These are phyloP conservation scores for Aspergillus wentii DNA, from an alignment of 495 filamentous ascomycete genomes.

Conservation along the genomic window DNA sequence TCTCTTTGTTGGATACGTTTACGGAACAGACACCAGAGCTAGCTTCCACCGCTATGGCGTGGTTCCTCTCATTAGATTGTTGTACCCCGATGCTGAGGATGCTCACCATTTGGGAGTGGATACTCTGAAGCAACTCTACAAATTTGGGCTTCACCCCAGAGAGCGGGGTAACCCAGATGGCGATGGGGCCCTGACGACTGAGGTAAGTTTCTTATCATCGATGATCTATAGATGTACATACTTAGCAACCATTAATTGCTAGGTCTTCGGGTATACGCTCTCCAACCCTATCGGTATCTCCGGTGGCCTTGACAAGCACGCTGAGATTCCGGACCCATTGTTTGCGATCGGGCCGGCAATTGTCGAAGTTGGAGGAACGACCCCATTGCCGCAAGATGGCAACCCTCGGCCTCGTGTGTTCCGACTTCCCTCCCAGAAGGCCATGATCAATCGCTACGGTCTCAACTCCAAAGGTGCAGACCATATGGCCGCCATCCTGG, in stretches of 20 bases:
- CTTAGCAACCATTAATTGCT: slow-evolving; percentile 5
- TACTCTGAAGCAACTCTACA: slow-evolving; percentile 50
- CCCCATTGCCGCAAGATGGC: slow-evolving; percentile 76
- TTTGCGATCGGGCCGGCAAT: slow-evolving; percentile 76
- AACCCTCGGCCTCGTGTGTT: slow-evolving; percentile 87
- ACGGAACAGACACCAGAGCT: slow-evolving; percentile 86
- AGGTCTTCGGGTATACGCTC: slow-evolving; percentile 75
- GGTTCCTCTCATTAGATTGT: slow-evolving; percentile 62
- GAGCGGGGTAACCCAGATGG: slow-evolving; percentile 60
- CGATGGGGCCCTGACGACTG: slow-evolving; percentile 46
- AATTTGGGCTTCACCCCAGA: slow-evolving; percentile 60
- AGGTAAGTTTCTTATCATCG: slow-evolving; percentile 28
- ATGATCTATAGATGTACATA: not conserved
- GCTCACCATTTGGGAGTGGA: slow-evolving; percentile 76
- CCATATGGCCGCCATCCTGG: slow-evolving; percentile 71
- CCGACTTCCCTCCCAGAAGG: slow-evolving; percentile 72
- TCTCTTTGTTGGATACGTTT: slow-evolving; percentile 58
- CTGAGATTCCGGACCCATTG: slow-evolving; percentile 75
- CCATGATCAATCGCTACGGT: slow-evolving; percentile 92
- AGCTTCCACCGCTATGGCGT: slow-evolving; percentile 77
- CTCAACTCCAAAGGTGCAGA: slow-evolving; percentile 89
- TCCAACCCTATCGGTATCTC: slow-evolving; percentile 87
- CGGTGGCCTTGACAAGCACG: slow-evolving; percentile 91
- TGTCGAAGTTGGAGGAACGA: slow-evolving; percentile 89
- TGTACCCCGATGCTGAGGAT: slow-evolving; percentile 83